Conservation (phyloP, 352 stramenopile genomes). For the Vaucheria bursata region DNA sequence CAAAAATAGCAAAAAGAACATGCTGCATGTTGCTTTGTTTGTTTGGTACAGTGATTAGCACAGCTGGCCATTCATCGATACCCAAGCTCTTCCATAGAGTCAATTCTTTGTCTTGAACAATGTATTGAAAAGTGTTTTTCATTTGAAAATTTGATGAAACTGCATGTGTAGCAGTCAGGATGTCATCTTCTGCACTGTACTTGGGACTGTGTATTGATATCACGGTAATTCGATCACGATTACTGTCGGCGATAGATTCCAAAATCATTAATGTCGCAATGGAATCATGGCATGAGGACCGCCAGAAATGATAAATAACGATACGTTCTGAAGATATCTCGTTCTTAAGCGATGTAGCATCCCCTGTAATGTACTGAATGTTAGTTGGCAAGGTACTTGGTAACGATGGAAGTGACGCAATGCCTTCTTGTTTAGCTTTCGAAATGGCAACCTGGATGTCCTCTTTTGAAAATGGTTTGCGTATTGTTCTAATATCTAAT, state of each 20-base stretch:
- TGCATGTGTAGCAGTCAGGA: background rate
- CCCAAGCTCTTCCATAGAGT: slow-evolving; percentile 6
- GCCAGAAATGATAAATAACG: slow-evolving; percentile 7
- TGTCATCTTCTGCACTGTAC: background rate
- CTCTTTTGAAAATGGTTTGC: slow-evolving; percentile 1
- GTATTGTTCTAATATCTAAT: background rate
- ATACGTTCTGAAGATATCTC: background rate
- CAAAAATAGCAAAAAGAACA: background rate
- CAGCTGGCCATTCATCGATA: slow-evolving; percentile 6
- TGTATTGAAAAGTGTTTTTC: background rate
- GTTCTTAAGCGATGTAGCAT: background rate
- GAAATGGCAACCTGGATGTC: background rate
- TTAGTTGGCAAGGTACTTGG: background rate
- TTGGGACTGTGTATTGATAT: slow-evolving; percentile 5
- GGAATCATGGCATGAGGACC: slow-evolving; percentile 5
- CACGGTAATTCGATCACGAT: background rate
- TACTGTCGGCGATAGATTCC: background rate
- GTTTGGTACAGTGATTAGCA: background rate
- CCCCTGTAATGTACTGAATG: background rate
- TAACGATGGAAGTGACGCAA: background rate
- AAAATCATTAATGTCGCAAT: background rate
- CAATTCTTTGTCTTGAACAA: background rate
- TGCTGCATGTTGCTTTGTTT: background rate
- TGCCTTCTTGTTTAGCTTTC: background rate
- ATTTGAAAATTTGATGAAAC: background rate